Evolutionary conservation across 73 alveolate genomes (phyloP).

Genomic region (Vitrella brassicaformis): DNA sequence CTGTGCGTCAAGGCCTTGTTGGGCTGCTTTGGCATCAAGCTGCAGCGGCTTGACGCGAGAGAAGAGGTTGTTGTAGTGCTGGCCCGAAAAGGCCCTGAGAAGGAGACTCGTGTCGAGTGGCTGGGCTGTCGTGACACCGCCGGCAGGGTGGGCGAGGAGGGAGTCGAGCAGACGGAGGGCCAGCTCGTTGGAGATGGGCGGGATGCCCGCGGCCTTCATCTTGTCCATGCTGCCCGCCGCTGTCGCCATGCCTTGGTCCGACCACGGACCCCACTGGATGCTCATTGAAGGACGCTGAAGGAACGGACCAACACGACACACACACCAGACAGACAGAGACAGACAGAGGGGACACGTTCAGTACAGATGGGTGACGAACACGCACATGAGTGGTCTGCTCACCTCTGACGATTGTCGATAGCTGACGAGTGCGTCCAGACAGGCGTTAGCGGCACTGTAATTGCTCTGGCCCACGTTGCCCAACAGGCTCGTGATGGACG

Average conservation of each 20-base stretch:
- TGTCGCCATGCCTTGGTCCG: slow-evolving; percentile 16
- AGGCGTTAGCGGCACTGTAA: slow-evolving; percentile 35
- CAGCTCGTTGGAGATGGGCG: background rate
- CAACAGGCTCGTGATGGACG: background rate
- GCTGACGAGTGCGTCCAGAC: slow-evolving; percentile 16
- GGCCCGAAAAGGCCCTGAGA: background rate
- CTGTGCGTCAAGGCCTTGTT: too few species aligned
- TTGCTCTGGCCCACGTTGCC: slow-evolving; percentile 27
- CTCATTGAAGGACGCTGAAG: background rate
- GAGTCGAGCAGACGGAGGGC: background rate
- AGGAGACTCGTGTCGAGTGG: background rate
- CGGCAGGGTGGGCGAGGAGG: background rate
- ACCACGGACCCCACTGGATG: slow-evolving; percentile 26
- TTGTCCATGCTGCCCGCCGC: background rate
- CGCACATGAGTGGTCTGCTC: background rate
- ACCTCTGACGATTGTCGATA: background rate
- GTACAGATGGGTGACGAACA: background rate
- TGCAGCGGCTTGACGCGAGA: too few species aligned
- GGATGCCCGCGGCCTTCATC: background rate
- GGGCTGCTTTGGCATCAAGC: too few species aligned
- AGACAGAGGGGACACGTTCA: background rate
- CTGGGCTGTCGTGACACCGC: background rate
- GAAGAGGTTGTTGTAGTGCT: background rate
- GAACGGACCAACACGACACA: background rate
- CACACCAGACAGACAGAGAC: background rate